A percentile compares a stretch with the other conserved stretches of the same genome.
Conservation (phyloP, 2,329 filamentous ascomycete genomes). For the Colletotrichum lindemuthianum region DNA sequence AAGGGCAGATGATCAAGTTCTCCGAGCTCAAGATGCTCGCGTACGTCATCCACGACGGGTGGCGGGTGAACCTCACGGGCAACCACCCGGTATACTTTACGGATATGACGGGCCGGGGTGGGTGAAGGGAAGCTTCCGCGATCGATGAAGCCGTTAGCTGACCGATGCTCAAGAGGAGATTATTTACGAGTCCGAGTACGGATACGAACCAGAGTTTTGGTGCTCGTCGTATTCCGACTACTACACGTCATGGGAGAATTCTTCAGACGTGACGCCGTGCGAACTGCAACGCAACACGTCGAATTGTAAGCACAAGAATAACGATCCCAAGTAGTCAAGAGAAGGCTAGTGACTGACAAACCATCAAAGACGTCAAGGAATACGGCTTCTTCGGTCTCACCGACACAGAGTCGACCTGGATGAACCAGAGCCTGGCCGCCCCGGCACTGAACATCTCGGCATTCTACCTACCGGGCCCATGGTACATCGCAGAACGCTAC, state of each 20-base stretch:
- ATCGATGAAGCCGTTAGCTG: too few species aligned
- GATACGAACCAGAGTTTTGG: too few species aligned
- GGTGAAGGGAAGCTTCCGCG: too few species aligned
- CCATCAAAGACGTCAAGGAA: slow-evolving; percentile 20
- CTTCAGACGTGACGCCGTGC: not conserved
- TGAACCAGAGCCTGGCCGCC: slow-evolving; percentile 7
- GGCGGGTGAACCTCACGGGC: slow-evolving; percentile 34
- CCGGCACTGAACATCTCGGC: slow-evolving; percentile 37
- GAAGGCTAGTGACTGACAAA: not conserved
- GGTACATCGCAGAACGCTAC: not conserved
- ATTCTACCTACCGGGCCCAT: slow-evolving; percentile 1
- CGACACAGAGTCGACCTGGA: slow-evolving; percentile 31
- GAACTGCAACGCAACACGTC: slow-evolving; percentile 13
- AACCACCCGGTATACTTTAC: slow-evolving; percentile 31
- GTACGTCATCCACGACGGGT: slow-evolving; percentile 41
- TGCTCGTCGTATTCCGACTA: too few species aligned
- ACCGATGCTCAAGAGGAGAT: too few species aligned
- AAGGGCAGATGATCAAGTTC: slow-evolving; percentile 36
- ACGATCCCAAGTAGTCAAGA: not conserved
- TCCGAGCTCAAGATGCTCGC: slow-evolving; percentile 33
- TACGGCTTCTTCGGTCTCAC: slow-evolving; percentile 37
- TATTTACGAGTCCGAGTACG: too few species aligned
- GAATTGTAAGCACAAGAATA: not conserved
- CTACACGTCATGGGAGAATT: too few species aligned
- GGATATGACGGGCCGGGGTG: not conserved